phyloP scores from a whole-genome alignment of 2,329 filamentous ascomycete genomes.

The Alternaria triticimaculans region DNA sequence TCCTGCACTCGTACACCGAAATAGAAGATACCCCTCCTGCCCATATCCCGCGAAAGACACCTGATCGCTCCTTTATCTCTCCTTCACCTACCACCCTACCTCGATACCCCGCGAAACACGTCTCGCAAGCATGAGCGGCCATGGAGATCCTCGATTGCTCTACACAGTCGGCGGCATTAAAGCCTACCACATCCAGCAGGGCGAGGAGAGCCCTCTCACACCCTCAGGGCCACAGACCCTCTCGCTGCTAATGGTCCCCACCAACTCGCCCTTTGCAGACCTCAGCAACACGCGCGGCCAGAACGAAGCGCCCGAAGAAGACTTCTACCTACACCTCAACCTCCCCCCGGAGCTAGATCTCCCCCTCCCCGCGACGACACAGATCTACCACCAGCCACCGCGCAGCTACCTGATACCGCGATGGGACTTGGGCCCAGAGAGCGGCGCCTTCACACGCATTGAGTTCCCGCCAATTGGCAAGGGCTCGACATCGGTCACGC shows the following conservation, averaged over 20 bases:
- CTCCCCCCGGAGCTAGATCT: constrained; percentile 94
- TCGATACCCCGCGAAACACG: constrained; percentile 18
- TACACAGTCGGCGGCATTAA: constrained; percentile 79
- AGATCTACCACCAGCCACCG: constrained; percentile 96
- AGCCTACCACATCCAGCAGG: constrained; percentile 89
- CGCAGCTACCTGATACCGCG: constrained; percentile 92
- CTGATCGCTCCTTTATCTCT: not conserved
- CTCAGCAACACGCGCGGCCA: constrained; percentile 64
- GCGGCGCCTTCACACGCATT: constrained; percentile 89
- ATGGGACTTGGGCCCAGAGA: constrained; percentile 89
- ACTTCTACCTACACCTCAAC: constrained; percentile 96
- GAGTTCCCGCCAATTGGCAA: constrained; percentile 81
- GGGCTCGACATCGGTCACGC: constrained; percentile 68
- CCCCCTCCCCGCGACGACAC: constrained; percentile 90
- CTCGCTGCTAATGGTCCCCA: constrained; percentile 94
- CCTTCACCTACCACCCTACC: not conserved
- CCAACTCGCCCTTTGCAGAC: constrained; percentile 72
- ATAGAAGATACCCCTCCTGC: constrained; percentile 22
- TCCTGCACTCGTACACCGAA: constrained; percentile 10
- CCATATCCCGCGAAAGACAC: not conserved
- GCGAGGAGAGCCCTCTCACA: constrained; percentile 82
- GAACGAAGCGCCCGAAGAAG: constrained; percentile 65
- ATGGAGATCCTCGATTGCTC: constrained; percentile 63
- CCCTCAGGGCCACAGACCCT: constrained; percentile 87
- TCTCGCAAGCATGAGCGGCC: constrained; percentile 53